Percentiles rank a stretch among this genome's conserved stretches.
These are phyloP conservation scores for Penstemon davidsonii DNA, from an alignment of 257 asterid species.

Conservation along the genomic window DNA sequence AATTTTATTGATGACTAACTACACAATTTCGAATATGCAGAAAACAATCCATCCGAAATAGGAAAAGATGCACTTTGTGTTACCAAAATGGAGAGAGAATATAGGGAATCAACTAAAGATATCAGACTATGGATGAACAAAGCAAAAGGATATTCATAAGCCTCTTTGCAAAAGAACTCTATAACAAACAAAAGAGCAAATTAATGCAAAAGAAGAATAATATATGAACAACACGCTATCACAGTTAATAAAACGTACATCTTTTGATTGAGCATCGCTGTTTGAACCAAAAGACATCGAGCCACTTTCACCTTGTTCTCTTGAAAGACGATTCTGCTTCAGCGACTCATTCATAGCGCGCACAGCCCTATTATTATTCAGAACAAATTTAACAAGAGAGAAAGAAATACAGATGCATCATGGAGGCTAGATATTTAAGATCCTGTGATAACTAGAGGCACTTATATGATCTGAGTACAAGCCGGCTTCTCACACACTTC, in stretches of 20 bases:
- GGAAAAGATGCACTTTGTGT: background rate
- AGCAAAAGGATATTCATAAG: conserved; percentile 10
- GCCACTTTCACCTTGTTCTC: conserved; percentile 67
- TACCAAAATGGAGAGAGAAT: conserved; percentile 9
- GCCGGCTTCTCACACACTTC: background rate
- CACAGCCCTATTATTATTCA: conserved; percentile 70
- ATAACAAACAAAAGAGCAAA: conserved; percentile 19
- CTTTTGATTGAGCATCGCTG: conserved; percentile 46
- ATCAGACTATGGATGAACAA: conserved; percentile 5
- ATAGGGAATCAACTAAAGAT: background rate
- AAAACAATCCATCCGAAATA: conserved; percentile 4
- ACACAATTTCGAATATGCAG: conserved; percentile 12
- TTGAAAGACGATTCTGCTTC: conserved; percentile 79
- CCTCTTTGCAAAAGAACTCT: too few relatives aligned
- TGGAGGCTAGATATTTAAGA: conserved; percentile 2
- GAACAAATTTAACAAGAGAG: conserved; percentile 18
- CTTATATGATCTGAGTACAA: background rate
- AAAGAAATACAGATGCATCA: conserved; percentile 14
- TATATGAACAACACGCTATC: background rate
- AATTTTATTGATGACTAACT: background rate
- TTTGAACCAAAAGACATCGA: conserved; percentile 42
- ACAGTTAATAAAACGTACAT: conserved; percentile 48
- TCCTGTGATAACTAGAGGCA: background rate
- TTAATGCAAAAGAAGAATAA: conserved; percentile 16
- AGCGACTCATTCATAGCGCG: conserved; percentile 92